Evolutionary conservation across 495 filamentous ascomycete species (phyloP).

Genomic region (Xylaria castorea): DNA sequence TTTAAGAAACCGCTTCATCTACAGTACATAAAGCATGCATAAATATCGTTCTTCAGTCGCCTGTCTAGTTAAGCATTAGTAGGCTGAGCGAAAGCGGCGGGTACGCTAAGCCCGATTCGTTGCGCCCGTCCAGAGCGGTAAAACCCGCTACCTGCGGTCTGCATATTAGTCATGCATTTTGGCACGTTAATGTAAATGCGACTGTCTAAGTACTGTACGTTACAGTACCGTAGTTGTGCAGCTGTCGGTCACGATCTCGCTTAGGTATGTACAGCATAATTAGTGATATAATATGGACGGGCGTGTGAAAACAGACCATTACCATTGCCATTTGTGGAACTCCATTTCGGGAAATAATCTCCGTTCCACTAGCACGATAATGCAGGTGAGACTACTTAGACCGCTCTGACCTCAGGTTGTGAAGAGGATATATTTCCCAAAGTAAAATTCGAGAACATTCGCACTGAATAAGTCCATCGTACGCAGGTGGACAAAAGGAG

Average conservation of each 20-base stretch:
- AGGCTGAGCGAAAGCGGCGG: no score
- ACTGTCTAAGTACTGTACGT: not conserved
- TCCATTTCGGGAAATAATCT: slow-evolving; percentile 1
- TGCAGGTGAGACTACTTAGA: not conserved
- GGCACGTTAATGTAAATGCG: not conserved
- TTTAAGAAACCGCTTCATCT: no score
- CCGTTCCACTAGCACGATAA: not conserved
- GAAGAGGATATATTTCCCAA: not conserved
- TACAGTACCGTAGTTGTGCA: not conserved
- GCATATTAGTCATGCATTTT: not conserved
- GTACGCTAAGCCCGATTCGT: no score
- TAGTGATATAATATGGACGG: not conserved
- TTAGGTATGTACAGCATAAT: not conserved
- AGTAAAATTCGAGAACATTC: not conserved
- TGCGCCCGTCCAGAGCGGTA: no score
- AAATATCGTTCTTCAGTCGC: no score
- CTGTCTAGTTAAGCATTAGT: no score
- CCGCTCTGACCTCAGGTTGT: not conserved
- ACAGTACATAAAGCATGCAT: no score
- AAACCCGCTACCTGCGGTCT: not conserved
- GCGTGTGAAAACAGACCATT: not conserved
- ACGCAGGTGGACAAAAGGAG: not conserved
- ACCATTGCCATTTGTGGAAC: not conserved
- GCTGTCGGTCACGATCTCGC: not conserved
- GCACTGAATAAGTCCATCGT: no score